Percentiles rank a stretch among this genome's conserved stretches.
Evolutionary conservation across 1,284 basidiomycete genomes (phyloP).

Genomic region (Austropuccinia psidii): DNA sequence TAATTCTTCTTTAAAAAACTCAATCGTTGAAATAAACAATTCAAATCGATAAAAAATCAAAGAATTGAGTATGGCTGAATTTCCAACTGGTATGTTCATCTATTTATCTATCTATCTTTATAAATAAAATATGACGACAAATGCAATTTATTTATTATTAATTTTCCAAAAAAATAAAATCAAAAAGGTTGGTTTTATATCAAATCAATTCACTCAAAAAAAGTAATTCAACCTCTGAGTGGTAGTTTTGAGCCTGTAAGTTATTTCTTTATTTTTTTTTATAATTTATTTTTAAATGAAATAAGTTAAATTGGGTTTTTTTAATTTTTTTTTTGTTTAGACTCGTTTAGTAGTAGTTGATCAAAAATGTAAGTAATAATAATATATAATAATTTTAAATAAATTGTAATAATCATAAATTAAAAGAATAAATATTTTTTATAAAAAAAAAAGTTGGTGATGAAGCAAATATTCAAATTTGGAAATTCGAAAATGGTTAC

Average conservation of each 20-base stretch:
- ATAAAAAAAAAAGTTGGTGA: background rate
- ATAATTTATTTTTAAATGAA: background rate
- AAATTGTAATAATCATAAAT: background rate
- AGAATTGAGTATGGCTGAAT: conserved; percentile 33
- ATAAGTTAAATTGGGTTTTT: no score
- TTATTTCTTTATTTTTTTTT: background rate
- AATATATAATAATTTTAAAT: background rate
- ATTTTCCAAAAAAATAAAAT: background rate
- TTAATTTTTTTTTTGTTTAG: background rate
- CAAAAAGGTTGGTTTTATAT: conserved; percentile 29
- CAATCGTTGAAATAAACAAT: no score
- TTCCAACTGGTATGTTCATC: conserved; percentile 2
- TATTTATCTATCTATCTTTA: background rate
- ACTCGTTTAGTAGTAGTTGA: conserved; percentile 21
- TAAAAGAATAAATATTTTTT: background rate
- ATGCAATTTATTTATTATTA: background rate
- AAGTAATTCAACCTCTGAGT: conserved; percentile 18
- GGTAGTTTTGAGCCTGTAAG: conserved; percentile 20
- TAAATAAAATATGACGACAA: background rate
- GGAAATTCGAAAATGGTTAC: conserved; percentile 28
- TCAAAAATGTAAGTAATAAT: background rate
- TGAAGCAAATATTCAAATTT: conserved; percentile 6
- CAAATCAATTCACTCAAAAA: conserved; percentile 10
- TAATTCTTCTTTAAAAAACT: no score
- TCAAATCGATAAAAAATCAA: no score